Conservation (phyloP, 805 yeast genomes). For the Hanseniaspora clermontiae region DNA sequence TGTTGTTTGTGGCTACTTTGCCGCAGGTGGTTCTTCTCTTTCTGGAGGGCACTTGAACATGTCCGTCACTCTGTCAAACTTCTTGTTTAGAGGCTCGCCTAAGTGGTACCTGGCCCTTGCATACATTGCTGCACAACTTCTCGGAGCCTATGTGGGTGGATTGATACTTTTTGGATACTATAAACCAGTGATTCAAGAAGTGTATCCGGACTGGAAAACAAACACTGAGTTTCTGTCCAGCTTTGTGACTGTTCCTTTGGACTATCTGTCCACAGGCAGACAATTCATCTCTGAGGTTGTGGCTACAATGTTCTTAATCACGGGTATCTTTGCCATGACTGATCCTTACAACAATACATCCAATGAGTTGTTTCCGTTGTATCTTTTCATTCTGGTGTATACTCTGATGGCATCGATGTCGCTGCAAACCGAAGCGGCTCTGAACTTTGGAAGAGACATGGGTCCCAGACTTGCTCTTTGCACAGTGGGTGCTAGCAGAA, state of each 20-base stretch:
- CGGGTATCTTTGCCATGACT: slow-evolving; percentile 39
- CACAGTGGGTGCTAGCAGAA: slow-evolving; percentile 36
- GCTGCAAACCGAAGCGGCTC: slow-evolving; percentile 43
- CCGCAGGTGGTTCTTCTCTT: slow-evolving; percentile 38
- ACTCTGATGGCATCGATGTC: slow-evolving; percentile 39
- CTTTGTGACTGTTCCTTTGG: slow-evolving; percentile 36
- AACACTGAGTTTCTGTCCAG: slow-evolving; percentile 31
- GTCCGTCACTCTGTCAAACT: slow-evolving; percentile 37
- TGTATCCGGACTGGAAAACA: slow-evolving; percentile 22
- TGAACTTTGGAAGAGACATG: slow-evolving; percentile 44
- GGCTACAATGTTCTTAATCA: slow-evolving; percentile 34
- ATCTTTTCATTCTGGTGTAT: slow-evolving; percentile 34
- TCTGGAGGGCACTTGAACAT: slow-evolving; percentile 51
- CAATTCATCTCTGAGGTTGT: slow-evolving; percentile 39
- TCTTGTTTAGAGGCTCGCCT: slow-evolving; percentile 41
- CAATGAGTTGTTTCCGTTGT: slow-evolving; percentile 36
- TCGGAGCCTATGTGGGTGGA: slow-evolving; percentile 40
- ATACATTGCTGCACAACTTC: slow-evolving; percentile 36
- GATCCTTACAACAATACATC: slow-evolving; percentile 40
- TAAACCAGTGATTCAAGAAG: slow-evolving; percentile 27
- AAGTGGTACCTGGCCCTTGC: slow-evolving; percentile 33
- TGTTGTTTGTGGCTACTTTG: slow-evolving; percentile 38
- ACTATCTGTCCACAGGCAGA: slow-evolving; percentile 32
- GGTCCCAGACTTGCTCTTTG: slow-evolving; percentile 41
- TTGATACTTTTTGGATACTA: slow-evolving; percentile 36